phyloP scores from a whole-genome alignment of 331 rosid genomes.

The Malus hybrid region DNA sequence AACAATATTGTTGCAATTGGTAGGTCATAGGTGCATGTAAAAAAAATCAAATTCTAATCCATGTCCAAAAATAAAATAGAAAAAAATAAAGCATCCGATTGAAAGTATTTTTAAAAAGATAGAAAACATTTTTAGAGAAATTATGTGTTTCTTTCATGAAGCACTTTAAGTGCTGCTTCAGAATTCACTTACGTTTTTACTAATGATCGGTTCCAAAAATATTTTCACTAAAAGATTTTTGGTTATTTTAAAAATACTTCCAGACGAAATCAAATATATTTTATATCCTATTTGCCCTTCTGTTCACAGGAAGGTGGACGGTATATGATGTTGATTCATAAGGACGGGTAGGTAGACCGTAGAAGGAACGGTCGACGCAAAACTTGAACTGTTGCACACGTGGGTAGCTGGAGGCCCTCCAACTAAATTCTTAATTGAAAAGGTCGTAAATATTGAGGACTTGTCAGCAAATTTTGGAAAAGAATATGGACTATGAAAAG shows the following conservation, averaged over 20 bases:
- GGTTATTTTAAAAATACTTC: no score
- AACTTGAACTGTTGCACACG: conserved; percentile 1
- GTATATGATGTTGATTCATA: neutral
- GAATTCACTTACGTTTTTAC: no score
- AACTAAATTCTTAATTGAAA: neutral
- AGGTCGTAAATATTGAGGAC: neutral
- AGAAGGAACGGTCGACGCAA: neutral
- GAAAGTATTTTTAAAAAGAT: no score
- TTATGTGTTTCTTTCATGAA: no score
- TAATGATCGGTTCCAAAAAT: no score
- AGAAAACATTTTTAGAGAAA: no score
- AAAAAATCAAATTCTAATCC: no score
- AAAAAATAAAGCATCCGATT: accelerated
- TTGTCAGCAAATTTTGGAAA: neutral
- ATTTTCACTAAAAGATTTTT: accelerated
- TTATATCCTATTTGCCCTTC: no score
- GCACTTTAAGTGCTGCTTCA: no score
- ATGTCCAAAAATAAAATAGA: no score
- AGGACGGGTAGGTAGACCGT: neutral
- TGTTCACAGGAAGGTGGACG: neutral
- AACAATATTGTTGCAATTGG: neutral
- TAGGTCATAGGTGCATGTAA: no score
- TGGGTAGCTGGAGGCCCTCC: conserved; percentile 11
- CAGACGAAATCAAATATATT: no score
- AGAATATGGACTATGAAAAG: neutral